Conservation (phyloP, 2,329 filamentous ascomycete species). For the Emergomyces pasteurianus region DNA sequence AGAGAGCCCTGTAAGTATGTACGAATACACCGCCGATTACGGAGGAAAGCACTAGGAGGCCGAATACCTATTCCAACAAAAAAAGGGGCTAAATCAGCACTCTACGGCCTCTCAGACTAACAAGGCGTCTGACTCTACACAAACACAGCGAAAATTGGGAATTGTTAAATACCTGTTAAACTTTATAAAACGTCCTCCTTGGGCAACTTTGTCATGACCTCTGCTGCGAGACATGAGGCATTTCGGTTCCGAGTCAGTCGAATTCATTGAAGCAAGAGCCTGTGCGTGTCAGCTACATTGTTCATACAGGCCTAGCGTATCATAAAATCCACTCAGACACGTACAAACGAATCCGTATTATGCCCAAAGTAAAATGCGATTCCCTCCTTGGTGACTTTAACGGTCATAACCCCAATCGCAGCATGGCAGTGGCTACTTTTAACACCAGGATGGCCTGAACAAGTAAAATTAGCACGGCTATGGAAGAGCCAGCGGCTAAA, state of each 20-base stretch:
- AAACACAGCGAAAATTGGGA: neutral
- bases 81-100: neutral
- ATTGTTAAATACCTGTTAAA: conserved; percentile 15
- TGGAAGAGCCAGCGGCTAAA: neutral
- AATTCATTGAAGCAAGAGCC: conserved; percentile 80
- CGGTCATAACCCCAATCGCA: conserved; percentile 79
- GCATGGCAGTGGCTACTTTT: conserved; percentile 65
- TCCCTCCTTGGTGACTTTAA: conserved; percentile 69
- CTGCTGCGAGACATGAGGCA: conserved; percentile 78
- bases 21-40: neutral
- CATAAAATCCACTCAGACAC: conserved; percentile 9
- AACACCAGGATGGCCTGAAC: conserved; percentile 63
- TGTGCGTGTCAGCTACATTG: conserved; percentile 11
- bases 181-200: conserved; percentile 28
- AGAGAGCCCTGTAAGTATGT: neutral
- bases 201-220: conserved; percentile 41
- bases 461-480: neutral
- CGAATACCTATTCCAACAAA: neutral
- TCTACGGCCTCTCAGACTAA: neutral
- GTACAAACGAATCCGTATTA: conserved; percentile 74
- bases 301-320: neutral
- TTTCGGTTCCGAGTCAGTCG: conserved; percentile 58
- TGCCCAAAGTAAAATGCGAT: conserved; percentile 87
- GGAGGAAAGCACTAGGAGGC: neutral
- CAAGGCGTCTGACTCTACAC: neutral